A percentile compares a stretch with the other conserved stretches of the same genome.
phyloP scores from a whole-genome alignment of 1,284 basidiomycete genomes.

The Cryptococcus floricola region DNA sequence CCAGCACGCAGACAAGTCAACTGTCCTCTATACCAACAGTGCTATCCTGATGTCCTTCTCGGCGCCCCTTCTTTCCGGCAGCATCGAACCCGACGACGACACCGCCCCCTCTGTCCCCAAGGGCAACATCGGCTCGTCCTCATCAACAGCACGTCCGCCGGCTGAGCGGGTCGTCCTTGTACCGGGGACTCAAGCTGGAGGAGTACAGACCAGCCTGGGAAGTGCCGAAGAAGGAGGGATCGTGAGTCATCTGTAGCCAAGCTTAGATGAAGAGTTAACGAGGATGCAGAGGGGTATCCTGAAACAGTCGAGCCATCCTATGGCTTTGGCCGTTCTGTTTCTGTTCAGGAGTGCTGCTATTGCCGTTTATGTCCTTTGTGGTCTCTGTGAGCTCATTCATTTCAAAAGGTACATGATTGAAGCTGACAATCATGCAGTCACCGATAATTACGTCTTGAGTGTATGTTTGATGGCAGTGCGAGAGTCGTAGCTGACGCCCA shows the following conservation, averaged over 20 bases:
- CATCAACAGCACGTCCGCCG: constrained; percentile 5
- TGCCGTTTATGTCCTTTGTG: constrained; percentile 79
- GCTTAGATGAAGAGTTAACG: neutral
- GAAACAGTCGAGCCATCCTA: constrained; percentile 71
- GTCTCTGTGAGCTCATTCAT: constrained; percentile 49
- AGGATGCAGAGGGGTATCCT: constrained; percentile 42
- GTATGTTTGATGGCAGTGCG: constrained; percentile 53
- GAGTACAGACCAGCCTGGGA: constrained; percentile 4
- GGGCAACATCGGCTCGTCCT: constrained; percentile 40
- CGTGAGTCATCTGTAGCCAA: constrained; percentile 24
- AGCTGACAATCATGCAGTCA: constrained; percentile 51
- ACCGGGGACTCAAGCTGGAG: constrained; percentile 34
- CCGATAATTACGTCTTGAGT: constrained; percentile 81
- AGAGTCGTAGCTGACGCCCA: constrained; percentile 4
- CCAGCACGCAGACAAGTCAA: too few species aligned
- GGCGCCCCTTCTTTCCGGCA: constrained; percentile 45
- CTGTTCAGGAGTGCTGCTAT: constrained; percentile 80
- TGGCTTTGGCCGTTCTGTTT: constrained; percentile 76
- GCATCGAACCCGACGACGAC: constrained; percentile 50
- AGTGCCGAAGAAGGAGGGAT: constrained; percentile 45
- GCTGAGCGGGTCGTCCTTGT: constrained; percentile 37
- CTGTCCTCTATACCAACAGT: neutral
- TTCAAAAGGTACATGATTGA: neutral
- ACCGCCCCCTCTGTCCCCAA: constrained; percentile 20
- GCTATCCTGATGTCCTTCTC: constrained; percentile 25